A percentile compares a stretch with the other conserved stretches of the same genome.
These are phyloP conservation scores for Begonia loranthoides DNA, from an alignment of 306 rosid species.

Conservation along the genomic window DNA sequence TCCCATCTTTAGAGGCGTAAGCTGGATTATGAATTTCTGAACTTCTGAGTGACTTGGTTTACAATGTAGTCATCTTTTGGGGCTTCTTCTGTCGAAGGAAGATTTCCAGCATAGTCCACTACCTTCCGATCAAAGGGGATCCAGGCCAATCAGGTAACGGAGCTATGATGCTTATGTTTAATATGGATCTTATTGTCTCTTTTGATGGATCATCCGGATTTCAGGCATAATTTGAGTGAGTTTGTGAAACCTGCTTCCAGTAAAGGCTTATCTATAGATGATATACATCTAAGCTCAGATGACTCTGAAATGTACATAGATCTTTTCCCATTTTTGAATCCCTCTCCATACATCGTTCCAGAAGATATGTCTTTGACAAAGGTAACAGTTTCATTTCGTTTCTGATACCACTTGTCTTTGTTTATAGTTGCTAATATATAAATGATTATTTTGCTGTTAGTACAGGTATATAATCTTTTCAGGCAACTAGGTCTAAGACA, in stretches of 20 bases:
- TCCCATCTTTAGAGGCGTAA: slow-evolving; percentile 4
- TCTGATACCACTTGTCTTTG: slow-evolving; percentile 3
- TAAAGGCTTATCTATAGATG: slow-evolving; percentile 69
- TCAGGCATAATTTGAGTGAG: slow-evolving; percentile 65
- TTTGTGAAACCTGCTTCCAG: slow-evolving; percentile 93
- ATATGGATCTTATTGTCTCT: background rate
- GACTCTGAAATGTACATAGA: slow-evolving; percentile 96
- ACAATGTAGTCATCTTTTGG: slow-evolving; percentile 75
- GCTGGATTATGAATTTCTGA: background rate
- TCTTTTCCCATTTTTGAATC: slow-evolving; percentile 82
- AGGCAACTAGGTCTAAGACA: slow-evolving; percentile 97
- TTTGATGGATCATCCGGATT: slow-evolving; percentile 23
- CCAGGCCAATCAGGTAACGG: slow-evolving; percentile 42
- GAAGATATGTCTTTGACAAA: slow-evolving; percentile 95
- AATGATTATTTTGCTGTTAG: slow-evolving; percentile 23
- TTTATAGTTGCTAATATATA: slow-evolving; percentile 9
- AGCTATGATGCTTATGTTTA: slow-evolving; percentile 12
- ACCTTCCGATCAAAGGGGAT: slow-evolving; percentile 54
- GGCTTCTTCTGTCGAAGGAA: slow-evolving; percentile 75
- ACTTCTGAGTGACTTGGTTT: slow-evolving; percentile 2
- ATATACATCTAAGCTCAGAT: slow-evolving; percentile 68
- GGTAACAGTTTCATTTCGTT: slow-evolving; percentile 29
- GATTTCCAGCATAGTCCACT: slow-evolving; percentile 91
- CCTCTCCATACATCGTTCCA: slow-evolving; percentile 85
- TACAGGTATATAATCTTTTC: slow-evolving; percentile 90